Evolutionary conservation across 2,329 filamentous ascomycete genomes (phyloP), one percentile per base, ranked within the genome.

Genomic region (Lecanicillium sp.): DNA sequence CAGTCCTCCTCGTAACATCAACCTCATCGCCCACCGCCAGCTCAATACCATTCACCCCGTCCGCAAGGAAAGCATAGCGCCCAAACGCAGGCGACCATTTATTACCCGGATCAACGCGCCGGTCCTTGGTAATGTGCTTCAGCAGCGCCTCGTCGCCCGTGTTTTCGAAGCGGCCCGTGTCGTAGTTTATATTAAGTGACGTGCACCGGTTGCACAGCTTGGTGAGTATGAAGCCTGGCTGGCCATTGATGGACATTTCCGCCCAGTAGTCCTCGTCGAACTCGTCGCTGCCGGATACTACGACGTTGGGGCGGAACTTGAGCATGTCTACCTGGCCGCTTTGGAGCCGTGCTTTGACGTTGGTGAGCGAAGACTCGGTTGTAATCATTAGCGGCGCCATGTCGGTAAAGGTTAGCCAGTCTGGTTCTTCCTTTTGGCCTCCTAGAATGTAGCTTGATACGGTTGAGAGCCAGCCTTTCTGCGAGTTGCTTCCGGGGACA

Each of bases 221-320:
- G 25, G 80, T 86, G 20, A 87, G 62, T 5, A 71, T 52, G 6
- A 86, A 61, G 29, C 59, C 61, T 5, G 55, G 52, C 14, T 40
- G 20, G 25, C 45, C 44, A 36, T 51, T 45, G 29, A 83, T 54
- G 13, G 57, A 56, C 25, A 86, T 57, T 50, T 80, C 76, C 3
- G 64, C 73, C 83, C 82, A 88, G 51, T 73, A 85, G 53, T 88
- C 83, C 55, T 88, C 83, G 11, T 80, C 79, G 54, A 74, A 88
- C 1, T 74, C 60, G 9, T 59, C 56, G 4, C 73, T 68, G 3
- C 77, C 78, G 28, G 73, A 71, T 2, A 87, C 59, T 2, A 88
- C 77, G 33, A 88, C 73, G 53, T 86, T 88, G 1, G 83, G 80
- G 27, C 84, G 74, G 56, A 87, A 84, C 49, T 82, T 83, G 29